Percentiles rank a stretch among this genome's conserved stretches.
Evolutionary conservation across 495 filamentous ascomycete genomes (phyloP).

Genomic region (Talaromyces trachyspermus): DNA sequence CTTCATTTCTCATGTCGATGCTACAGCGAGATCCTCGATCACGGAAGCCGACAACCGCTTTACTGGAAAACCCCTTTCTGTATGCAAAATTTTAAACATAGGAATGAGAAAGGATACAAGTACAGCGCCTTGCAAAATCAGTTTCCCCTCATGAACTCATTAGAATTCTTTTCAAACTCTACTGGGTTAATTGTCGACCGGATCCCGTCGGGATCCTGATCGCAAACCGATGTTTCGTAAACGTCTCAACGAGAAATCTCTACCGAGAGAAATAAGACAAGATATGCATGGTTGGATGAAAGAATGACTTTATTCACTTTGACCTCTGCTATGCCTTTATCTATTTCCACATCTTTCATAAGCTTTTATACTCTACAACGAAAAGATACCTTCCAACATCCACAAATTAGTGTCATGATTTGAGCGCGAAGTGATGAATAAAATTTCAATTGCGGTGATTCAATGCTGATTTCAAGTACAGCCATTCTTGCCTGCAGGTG

Average conservation of each 20-base stretch:
- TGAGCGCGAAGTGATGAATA: neutral
- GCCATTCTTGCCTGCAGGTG: neutral
- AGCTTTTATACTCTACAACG: neutral
- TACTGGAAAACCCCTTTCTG: slow-evolving; percentile 15
- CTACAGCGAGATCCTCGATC: slow-evolving; percentile 11
- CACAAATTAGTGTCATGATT: neutral
- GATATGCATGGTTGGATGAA: slow-evolving; percentile 19
- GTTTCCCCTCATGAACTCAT: too few relatives aligned
- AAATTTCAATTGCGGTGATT: neutral
- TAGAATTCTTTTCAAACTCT: too few relatives aligned
- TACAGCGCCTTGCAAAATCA: too few relatives aligned
- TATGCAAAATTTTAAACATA: neutral
- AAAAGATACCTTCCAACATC: neutral
- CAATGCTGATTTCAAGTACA: neutral
- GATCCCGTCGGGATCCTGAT: too few relatives aligned
- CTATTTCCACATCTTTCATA: neutral
- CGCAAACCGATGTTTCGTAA: too few relatives aligned
- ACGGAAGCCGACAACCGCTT: slow-evolving; percentile 8
- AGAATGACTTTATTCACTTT: neutral
- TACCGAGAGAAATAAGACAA: slow-evolving; percentile 9
- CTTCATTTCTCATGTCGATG: slow-evolving; percentile 14
- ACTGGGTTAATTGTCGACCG: too few relatives aligned
- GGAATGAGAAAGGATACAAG: too few relatives aligned
- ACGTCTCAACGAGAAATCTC: too few relatives aligned
- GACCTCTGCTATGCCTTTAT: neutral